Base-by-base conservation (phyloP, 352 stramenopile genomes). In the Pseudoperonospora humuli region DNA sequence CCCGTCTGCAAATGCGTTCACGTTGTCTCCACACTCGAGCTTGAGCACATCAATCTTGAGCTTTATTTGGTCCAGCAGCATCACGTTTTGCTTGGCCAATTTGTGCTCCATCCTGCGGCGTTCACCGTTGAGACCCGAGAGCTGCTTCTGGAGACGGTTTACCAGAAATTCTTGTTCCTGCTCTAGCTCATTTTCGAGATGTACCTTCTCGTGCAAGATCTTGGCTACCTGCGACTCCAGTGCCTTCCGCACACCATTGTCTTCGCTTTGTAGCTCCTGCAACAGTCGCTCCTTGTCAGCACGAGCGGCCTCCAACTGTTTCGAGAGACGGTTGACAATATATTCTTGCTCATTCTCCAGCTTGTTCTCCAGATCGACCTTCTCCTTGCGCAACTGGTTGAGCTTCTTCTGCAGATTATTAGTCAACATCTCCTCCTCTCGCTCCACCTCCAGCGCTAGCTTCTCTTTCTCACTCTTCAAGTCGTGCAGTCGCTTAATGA, bases 291-390 rank as follows among this genome's bases (percentile, higher is more conserved):
- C 78, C 39, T 87, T 87, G 40, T 90, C 75, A 18, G 40, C 44
- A 36, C 74, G 75, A 7, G 78, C 75, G 2, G 72, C 64, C 36
- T 90, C 78, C 1, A 93, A 65, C 50, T 93, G 76, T 53, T 90
- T 90, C 52, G 78, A 68, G 31, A 96, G 74, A 39, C 91, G 91
- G 69, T 96, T 96, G 14, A 96, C 84, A 29, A 96, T 90, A 61
- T 93, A 95, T 45, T 96, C 85, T 61, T 96, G 84, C 50, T 96
- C 85, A 47, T 84, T 68, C 64, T 96, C 85, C 7, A 96, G 72
- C 51, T 93, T 89, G 64, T 96, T 96, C 61, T 96, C 85, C 6
- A 95, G 52, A 45, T 96, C 85, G 39, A 96, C 72, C 48, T 96
- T 96, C 54, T 96, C 85, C 41, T 82, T 78, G 39, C 75, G 80